These are phyloP conservation scores for Dryas alaskensis DNA, from an alignment of 306 rosid genomes.

Conservation along the genomic window DNA sequence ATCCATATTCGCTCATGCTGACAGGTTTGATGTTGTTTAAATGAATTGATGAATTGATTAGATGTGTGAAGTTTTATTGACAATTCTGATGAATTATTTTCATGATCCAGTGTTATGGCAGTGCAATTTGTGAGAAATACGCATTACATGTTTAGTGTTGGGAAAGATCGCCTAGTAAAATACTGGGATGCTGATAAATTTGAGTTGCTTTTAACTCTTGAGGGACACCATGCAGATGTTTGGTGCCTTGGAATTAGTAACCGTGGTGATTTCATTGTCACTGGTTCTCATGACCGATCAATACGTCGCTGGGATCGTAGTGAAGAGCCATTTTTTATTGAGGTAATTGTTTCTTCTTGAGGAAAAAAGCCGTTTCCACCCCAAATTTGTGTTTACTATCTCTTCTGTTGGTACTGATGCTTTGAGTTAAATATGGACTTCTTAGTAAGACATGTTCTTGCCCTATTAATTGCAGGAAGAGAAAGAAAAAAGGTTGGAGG, in stretches of 20 bases:
- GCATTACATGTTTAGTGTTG: conserved; percentile 86
- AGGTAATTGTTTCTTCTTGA: conserved; percentile 49
- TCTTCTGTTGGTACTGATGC: not conserved
- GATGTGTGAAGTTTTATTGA: not conserved
- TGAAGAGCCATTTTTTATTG: conserved; percentile 92
- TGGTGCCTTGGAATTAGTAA: conserved; percentile 84
- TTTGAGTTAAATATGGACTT: not conserved
- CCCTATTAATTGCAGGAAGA: conserved; percentile 69
- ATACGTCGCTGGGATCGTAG: conserved; percentile 99
- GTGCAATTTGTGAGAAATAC: conserved; percentile 79
- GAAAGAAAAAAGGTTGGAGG: conserved; percentile 88
- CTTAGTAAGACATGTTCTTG: not conserved
- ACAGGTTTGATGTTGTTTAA: conserved; percentile 51
- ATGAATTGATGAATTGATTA: not conserved
- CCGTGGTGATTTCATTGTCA: conserved; percentile 86
- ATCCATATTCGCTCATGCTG: conserved; percentile 87
- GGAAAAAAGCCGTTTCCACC: not conserved
- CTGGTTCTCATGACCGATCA: conserved; percentile 94
- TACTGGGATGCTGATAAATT: conserved; percentile 99
- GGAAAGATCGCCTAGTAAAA: conserved; percentile 76
- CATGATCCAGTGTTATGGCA: conserved; percentile 69
- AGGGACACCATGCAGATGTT: conserved; percentile 96
- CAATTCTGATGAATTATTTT: conserved; percentile 32
- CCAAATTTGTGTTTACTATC: conserved; percentile 5
- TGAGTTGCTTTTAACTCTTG: conserved; percentile 85